These are phyloP conservation scores for Harringtonia aguacate DNA, from an alignment of 2,329 filamentous ascomycete genomes.

Conservation along the genomic window DNA sequence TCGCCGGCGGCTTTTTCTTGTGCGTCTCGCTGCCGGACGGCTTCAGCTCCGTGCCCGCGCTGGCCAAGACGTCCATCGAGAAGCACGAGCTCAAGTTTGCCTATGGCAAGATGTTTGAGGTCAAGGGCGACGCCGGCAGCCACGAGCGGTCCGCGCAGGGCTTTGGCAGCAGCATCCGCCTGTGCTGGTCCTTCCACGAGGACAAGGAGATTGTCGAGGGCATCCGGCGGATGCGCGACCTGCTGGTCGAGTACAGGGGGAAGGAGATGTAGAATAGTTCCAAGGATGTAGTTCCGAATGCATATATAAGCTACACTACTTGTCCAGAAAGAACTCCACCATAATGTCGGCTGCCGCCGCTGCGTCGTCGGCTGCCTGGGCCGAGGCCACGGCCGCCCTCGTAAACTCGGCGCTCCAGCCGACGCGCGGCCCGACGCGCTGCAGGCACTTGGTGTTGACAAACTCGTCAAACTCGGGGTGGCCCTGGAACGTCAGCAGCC, in stretches of 20 bases:
- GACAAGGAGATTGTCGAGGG: constrained; percentile 42
- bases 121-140: constrained; percentile 21
- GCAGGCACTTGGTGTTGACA: constrained; percentile 25
- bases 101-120: constrained; percentile 44
- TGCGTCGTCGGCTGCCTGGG: constrained; percentile 17
- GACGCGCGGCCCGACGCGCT: constrained; percentile 18
- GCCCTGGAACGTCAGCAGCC: constrained; percentile 28
- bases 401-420: constrained; percentile 15
- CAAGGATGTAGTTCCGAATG: too few species aligned
- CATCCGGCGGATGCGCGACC: constrained; percentile 33
- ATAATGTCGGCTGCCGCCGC: constrained; percentile 19
- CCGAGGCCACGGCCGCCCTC: constrained; percentile 12
- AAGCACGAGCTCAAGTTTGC: constrained; percentile 45
- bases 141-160: constrained; percentile 17
- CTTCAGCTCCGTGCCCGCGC: constrained; percentile 8
- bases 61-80: constrained; percentile 33
- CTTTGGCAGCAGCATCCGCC: constrained; percentile 38
- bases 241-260: too few species aligned
- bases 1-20: constrained; percentile 54
- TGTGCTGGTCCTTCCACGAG: constrained; percentile 50
- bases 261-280: too few species aligned
- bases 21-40: constrained; percentile 45
- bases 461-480: constrained; percentile 32
- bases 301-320: too few species aligned
- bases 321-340: constrained; percentile 20